Percentiles rank a stretch among this genome's conserved stretches.
These are phyloP conservation scores for Rhodotorula graminis DNA, from an alignment of 768 basidiomycete genomes.

Conservation along the genomic window DNA sequence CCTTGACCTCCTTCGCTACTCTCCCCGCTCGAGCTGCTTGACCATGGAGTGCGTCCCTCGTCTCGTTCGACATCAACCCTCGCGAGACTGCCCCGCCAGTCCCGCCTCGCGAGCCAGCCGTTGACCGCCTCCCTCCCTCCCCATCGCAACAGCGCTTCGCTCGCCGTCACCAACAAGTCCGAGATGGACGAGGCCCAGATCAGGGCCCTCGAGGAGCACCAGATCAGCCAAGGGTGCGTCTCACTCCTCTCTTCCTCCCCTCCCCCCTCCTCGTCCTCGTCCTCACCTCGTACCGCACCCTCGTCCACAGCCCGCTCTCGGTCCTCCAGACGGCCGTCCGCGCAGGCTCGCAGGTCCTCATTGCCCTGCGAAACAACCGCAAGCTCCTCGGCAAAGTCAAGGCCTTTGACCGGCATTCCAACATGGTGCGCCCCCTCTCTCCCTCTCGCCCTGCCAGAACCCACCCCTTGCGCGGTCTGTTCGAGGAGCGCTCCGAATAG, in stretches of 20 bases:
- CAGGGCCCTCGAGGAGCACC: slow-evolving; percentile 92
- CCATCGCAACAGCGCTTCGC: slow-evolving; percentile 1
- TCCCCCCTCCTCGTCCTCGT: neutral
- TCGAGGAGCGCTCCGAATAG: neutral
- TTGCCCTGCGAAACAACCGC: slow-evolving; percentile 96
- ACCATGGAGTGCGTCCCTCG: neutral
- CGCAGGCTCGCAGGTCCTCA: slow-evolving; percentile 95
- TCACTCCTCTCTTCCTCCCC: slow-evolving; percentile 23
- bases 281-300: neutral
- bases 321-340: slow-evolving; percentile 95
- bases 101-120: neutral
- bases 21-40: neutral
- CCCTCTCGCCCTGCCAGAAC: neutral
- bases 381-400: slow-evolving; percentile 66
- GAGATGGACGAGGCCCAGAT: slow-evolving; percentile 96
- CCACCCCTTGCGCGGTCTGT: neutral
- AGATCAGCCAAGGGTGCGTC: slow-evolving; percentile 74
- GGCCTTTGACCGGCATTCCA: slow-evolving; percentile 96
- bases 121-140: neutral
- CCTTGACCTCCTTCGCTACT: no score
- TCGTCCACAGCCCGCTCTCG: slow-evolving; percentile 64
- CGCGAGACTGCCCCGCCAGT: no score
- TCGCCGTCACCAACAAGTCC: slow-evolving; percentile 57
- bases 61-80: no score
- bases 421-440: slow-evolving; percentile 67